These are phyloP conservation scores for Aspergillus fijiensis DNA, from an alignment of 2,329 filamentous ascomycete genomes.

Conservation along the genomic window DNA sequence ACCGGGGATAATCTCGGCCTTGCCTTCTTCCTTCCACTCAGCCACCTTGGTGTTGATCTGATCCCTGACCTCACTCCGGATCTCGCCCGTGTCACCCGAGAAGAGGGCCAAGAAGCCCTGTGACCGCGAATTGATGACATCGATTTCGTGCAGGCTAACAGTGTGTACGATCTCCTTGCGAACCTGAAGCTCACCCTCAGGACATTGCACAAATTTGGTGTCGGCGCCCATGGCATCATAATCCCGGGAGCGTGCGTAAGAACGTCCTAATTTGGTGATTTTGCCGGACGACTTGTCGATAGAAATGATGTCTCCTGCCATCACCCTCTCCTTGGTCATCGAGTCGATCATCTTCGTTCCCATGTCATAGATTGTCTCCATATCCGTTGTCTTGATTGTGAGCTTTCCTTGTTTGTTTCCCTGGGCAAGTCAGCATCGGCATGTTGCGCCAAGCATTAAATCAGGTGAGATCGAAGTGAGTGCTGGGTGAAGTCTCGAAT, in stretches of 20 bases:
- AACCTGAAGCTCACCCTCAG: conserved; percentile 95
- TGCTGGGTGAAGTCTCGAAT: not conserved
- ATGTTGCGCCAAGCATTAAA: not conserved
- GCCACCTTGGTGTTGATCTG: conserved; percentile 99
- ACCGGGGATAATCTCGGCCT: conserved; percentile 94
- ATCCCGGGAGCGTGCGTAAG: conserved; percentile 90
- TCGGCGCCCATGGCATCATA: conserved; percentile 99
- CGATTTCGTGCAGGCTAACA: conserved; percentile 94
- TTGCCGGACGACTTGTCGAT: conserved; percentile 99
- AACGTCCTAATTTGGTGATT: conserved; percentile 94
- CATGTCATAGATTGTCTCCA: conserved; percentile 99
- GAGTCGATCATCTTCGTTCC: conserved; percentile 99
- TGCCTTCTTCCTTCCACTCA: conserved; percentile 99
- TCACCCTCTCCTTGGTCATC: conserved; percentile 98
- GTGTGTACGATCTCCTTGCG: conserved; percentile 97
- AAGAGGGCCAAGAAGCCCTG: conserved; percentile 97
- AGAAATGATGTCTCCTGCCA: conserved; percentile 96
- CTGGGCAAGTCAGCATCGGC: conserved; percentile 30
- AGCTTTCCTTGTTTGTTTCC: conserved; percentile 98
- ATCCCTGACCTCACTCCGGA: conserved; percentile 92
- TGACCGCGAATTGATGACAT: conserved; percentile 98
- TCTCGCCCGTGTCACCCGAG: conserved; percentile 96
- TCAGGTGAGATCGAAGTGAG: not conserved
- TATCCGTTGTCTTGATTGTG: conserved; percentile 98
- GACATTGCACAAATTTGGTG: conserved; percentile 96